Percentiles rank a stretch among this genome's conserved stretches.
Evolutionary conservation across 768 basidiomycete genomes (phyloP).

Genomic region (Boletus eberwhitei): DNA sequence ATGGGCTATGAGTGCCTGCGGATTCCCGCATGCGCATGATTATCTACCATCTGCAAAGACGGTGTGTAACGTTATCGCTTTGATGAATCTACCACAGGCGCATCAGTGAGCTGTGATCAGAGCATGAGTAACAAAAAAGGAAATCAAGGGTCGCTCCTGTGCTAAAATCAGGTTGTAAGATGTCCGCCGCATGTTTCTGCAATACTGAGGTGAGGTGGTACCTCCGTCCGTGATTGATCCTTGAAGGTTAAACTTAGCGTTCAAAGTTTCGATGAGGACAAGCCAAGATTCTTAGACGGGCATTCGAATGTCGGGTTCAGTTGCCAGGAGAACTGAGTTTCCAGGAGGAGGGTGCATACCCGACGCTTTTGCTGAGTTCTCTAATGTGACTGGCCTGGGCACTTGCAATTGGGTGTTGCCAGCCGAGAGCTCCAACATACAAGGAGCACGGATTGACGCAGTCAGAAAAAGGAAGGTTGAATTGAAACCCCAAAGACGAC

Average conservation of each 20-base stretch:
- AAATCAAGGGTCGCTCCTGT: not conserved
- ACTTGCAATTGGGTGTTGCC: not conserved
- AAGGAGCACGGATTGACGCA: not conserved
- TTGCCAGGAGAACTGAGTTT: conserved; percentile 8
- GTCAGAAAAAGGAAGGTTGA: not conserved
- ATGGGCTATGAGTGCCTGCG: not conserved
- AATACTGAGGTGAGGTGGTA: not conserved
- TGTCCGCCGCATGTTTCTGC: not conserved
- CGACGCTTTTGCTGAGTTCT: conserved; percentile 1
- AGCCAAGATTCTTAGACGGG: not conserved
- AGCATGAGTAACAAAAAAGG: not conserved
- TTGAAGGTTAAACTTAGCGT: conserved; percentile 6
- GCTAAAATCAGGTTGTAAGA: not conserved
- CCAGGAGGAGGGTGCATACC: conserved; percentile 2
- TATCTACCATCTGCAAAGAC: not conserved
- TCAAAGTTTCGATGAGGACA: conserved; percentile 11
- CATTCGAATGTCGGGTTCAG: not conserved
- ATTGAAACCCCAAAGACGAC: not conserved
- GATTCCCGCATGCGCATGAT: not conserved
- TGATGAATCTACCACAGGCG: too few species aligned
- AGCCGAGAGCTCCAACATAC: not conserved
- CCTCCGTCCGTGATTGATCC: not conserved
- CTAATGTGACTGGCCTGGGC: not conserved
- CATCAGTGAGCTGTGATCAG: not conserved
- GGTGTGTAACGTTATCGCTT: not conserved